Evolutionary conservation across 208 protist species (phyloP).

Genomic region (Zelonia costaricensis): DNA sequence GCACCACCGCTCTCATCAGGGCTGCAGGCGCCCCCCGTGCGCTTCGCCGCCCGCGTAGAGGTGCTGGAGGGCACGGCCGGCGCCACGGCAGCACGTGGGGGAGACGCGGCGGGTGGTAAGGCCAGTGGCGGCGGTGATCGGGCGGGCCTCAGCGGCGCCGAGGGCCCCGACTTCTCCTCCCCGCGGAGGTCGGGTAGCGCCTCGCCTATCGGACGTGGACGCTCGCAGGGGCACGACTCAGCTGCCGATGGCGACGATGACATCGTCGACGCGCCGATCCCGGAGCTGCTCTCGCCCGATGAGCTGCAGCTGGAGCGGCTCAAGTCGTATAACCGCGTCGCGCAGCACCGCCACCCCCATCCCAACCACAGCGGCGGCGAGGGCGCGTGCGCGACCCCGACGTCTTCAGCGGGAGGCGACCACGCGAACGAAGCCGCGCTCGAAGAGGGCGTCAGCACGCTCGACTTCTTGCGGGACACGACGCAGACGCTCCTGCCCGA

Average conservation of each 20-base stretch:
- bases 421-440: not conserved
- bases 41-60: constrained; percentile 15
- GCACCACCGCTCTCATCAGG: too few relatives aligned
- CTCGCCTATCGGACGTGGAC: too few relatives aligned
- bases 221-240: not conserved
- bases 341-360: not conserved
- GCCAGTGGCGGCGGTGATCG: not conserved
- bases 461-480: constrained; percentile 40
- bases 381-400: not conserved
- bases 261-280: not conserved
- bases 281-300: constrained; percentile 21
- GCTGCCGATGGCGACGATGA: not conserved
- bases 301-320: constrained; percentile 38
- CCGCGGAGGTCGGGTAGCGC: too few relatives aligned
- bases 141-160: too few relatives aligned
- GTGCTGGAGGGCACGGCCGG: constrained; percentile 4
- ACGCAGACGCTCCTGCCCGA: constrained; percentile 32
- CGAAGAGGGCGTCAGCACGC: constrained; percentile 12
- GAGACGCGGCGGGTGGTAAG: not conserved
- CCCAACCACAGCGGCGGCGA: not conserved
- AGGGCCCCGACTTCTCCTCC: too few relatives aligned
- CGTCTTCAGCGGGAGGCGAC: not conserved
- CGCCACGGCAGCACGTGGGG: not conserved
- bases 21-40: constrained; percentile 10
- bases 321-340: constrained; percentile 25